These are phyloP conservation scores for Henckelia pumila DNA, from an alignment of 257 asterid genomes.

Conservation along the genomic window DNA sequence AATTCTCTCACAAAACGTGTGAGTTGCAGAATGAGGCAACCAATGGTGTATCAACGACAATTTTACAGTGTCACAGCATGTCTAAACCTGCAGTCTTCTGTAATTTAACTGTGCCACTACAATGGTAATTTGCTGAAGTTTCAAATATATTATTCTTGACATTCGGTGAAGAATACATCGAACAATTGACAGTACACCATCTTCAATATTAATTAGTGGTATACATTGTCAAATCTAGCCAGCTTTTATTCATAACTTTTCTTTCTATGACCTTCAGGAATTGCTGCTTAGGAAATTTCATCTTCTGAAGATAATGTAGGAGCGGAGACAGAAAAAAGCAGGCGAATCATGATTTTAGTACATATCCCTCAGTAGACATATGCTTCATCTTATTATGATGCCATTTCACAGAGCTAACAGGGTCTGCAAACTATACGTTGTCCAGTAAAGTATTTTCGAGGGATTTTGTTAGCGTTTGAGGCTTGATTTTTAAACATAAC, in stretches of 20 bases:
- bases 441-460: constrained; percentile 17
- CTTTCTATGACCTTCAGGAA: constrained; percentile 42
- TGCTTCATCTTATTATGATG: constrained; percentile 43
- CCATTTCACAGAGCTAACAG: constrained; percentile 55
- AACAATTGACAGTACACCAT: not conserved
- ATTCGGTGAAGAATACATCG: not conserved
- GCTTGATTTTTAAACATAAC: constrained; percentile 41
- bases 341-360: constrained; percentile 35
- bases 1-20: not conserved
- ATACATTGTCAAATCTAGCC: not conserved
- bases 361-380: constrained; percentile 37
- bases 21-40: not conserved
- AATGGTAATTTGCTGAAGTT: not conserved
- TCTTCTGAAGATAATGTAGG: constrained; percentile 50
- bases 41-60: not conserved
- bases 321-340: constrained; percentile 39
- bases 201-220: not conserved
- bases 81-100: not conserved
- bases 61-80: not conserved
- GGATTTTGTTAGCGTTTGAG: constrained; percentile 42
- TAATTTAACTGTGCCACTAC: not conserved
- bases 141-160: not conserved
- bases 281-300: constrained; percentile 58
- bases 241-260: not conserved
- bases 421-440: constrained; percentile 40